Base-by-base conservation (phyloP, 2,329 filamentous ascomycete genomes). In the Balansia obtecta region DNA sequence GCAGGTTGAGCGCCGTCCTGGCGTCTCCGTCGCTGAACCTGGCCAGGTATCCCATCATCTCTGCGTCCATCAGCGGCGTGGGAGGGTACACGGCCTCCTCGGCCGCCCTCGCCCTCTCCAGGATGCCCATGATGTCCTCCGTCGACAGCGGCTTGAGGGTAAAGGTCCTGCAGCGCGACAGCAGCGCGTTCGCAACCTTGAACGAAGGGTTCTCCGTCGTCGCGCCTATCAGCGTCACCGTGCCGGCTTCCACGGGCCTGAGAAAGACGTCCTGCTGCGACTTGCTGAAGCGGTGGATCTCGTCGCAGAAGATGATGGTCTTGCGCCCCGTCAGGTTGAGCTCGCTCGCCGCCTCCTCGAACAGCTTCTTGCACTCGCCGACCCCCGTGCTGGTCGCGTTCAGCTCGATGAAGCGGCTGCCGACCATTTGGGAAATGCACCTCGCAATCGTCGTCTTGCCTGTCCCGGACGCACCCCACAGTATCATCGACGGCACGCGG, bases 151-250 rank as follows among this genome's bases (percentile, higher is more conserved):
- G 83, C 44, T 82, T 72, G 10, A 98, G 71, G 0, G 88, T 95
- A 59, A 98, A 97, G 0, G 88, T 95, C 30, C 93, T 79, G 67
- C 91, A 97, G 45, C 93, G 79, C 22, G 88, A 95, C 2, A 97
- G 74, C 50, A 98, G 73, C 2, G 93, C 91, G 56, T 81, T 84
- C 58, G 93, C 86, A 41, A 98, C 82, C 61, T 94, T 91, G 73
- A 97, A 97, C 4, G 85, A 91, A 0, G 93, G 93, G 57, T 98
- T 98, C 66, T 98, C 93, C 0, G 93, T 98, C 3, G 93, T 98
- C 7, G 93, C 93, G 11, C 90, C 93, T 53, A 97, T 93, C 32
- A 98, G 73, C 0, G 88, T 96, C 56, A 98, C 84, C 30, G 86
- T 86, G 6, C 93, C 93, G 1, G 83, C 83, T 68, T 98, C 93